A percentile compares a stretch with the other conserved stretches of the same genome.
These are phyloP conservation scores for Hyaloscypha bicolor DNA, from an alignment of 495 filamentous ascomycete genomes.

Conservation along the genomic window DNA sequence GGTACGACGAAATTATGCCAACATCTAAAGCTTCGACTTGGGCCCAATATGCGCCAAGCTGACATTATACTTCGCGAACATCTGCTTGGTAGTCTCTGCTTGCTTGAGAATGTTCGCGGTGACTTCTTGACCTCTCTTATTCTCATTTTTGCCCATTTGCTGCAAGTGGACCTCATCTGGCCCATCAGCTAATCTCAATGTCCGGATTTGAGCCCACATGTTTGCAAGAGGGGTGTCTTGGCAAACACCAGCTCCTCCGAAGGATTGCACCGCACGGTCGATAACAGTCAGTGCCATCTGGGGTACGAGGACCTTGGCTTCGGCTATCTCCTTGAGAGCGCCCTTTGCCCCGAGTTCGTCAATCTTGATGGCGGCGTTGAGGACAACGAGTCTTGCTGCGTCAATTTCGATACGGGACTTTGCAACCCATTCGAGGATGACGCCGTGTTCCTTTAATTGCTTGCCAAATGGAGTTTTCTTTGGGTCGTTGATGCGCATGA, in stretches of 20 bases:
- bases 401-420: conserved; percentile 90
- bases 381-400: conserved; percentile 78
- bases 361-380: conserved; percentile 90
- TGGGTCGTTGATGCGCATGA: conserved; percentile 86
- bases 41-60: conserved; percentile 49
- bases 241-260: conserved; percentile 82
- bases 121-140: conserved; percentile 65
- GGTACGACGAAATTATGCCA: background rate
- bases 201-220: conserved; percentile 84
- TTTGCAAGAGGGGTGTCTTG: conserved; percentile 89
- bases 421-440: conserved; percentile 93
- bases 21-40: conserved; percentile 39
- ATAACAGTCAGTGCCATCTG: conserved; percentile 77
- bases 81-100: conserved; percentile 60
- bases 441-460: conserved; percentile 76
- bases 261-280: conserved; percentile 84
- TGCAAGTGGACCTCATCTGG: conserved; percentile 94
- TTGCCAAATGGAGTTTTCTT: conserved; percentile 85
- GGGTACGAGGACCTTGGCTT: conserved; percentile 85
- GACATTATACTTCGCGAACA: conserved; percentile 65
- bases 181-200: conserved; percentile 83
- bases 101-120: conserved; percentile 66
- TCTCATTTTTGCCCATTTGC: conserved; percentile 86
- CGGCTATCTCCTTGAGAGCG: conserved; percentile 80
- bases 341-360: conserved; percentile 78